Evolutionary conservation across 805 yeast genomes (phyloP).

Genomic region (Saccharomycopsis synnaedendra): DNA sequence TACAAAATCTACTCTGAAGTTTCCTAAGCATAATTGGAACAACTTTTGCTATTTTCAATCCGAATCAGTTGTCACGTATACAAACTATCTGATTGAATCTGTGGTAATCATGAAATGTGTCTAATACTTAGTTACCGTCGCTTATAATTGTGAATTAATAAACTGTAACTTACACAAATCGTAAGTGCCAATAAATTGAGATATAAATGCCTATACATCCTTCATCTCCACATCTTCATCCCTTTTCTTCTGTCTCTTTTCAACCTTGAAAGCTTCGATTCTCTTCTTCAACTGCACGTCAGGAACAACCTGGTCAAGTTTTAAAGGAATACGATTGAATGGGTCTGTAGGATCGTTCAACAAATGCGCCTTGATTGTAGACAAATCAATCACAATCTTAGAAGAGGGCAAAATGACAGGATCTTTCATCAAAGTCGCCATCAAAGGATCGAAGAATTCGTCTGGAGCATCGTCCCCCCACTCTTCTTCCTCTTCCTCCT

Average conservation of each 20-base stretch:
- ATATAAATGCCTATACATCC: not conserved
- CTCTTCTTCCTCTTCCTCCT: conserved; percentile 77
- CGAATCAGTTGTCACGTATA: too few species aligned
- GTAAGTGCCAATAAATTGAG: too few species aligned
- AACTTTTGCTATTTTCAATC: too few species aligned
- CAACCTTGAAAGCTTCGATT: conserved; percentile 46
- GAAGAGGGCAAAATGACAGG: conserved; percentile 93
- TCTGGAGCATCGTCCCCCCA: conserved; percentile 85
- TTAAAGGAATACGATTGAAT: conserved; percentile 85
- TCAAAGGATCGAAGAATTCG: conserved; percentile 91
- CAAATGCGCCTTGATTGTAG: conserved; percentile 87
- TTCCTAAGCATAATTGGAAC: too few species aligned
- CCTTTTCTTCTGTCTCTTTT: conserved; percentile 20
- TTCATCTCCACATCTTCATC: conserved; percentile 17
- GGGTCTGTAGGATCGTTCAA: conserved; percentile 96
- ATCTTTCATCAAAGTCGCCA: conserved; percentile 91
- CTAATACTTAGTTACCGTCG: too few species aligned
- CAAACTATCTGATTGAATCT: too few species aligned
- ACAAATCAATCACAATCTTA: conserved; percentile 72
- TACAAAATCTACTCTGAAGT: too few species aligned
- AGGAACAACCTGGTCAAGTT: conserved; percentile 77
- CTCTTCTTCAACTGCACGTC: conserved; percentile 54
- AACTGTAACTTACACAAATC: too few species aligned
- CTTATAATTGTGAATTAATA: too few species aligned
- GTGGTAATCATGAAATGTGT: too few species aligned